Base-by-base conservation (phyloP, 371 early-diverging fungal genomes). In the Capniomyces stellatus region DNA sequence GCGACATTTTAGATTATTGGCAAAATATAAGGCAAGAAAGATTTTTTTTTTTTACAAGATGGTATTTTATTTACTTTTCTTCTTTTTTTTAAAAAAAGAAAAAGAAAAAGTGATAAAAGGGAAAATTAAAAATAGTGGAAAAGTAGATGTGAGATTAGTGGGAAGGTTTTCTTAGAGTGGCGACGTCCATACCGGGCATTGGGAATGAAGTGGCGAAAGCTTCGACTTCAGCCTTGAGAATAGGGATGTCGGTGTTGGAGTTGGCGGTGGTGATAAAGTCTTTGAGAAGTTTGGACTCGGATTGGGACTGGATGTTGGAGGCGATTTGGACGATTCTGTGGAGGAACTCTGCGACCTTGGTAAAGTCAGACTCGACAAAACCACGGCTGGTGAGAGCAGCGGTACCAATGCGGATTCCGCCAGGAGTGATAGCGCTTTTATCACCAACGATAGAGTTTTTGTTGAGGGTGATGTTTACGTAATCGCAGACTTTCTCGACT, bases 401-500 rank as follows among this genome's bases (percentile, higher is more conserved):
- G 1, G 90, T 75, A 56, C 95, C 94, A 30, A 93, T 64, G 64
- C 94, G 85, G 56, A 83, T 84, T 67, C 92, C 94, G 54, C 93
- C 92, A 54, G 94, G 94, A 29, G 81, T 82, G 29, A 90, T 72
- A 23, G 90, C 89, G 61, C 81, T 85, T 58, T 77, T 80, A 65
- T 95, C 92, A 62, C 87, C 87, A 56, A 79, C 85, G 57, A 94
- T 81, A 30, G 91, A 81, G 76, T 94, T 94, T 73, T 92, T 93
- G 81, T 94, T 94, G 57, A 91, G 71, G 22, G 87, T 86, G 63
- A 95, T 89, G 62, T 73, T 74, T 58, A 81, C 87, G 67, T 82
- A 75, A 61, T 99, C 99, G 75, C 98, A 96, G 49, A 98, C 80
- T 71, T 89, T 95, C 74, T 96, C 89, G 43, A 87, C 72, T 73